These are phyloP conservation scores for Calonectria henricotiae DNA, from an alignment of 2,329 filamentous ascomycete genomes.

Conservation along the genomic window DNA sequence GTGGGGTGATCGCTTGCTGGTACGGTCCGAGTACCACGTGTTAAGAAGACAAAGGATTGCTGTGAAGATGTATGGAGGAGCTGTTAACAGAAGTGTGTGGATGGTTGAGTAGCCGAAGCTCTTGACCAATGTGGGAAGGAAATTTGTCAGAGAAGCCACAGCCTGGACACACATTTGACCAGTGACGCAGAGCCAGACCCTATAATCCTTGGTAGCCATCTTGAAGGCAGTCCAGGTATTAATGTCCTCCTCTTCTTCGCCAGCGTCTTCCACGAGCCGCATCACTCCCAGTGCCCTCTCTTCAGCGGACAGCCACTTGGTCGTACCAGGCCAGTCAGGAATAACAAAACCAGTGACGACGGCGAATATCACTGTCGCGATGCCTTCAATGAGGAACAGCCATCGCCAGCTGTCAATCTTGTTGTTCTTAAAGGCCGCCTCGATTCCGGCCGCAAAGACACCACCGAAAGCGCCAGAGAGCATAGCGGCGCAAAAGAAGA, in stretches of 20 bases:
- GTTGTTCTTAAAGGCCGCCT: constrained; percentile 47
- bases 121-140: constrained; percentile 54
- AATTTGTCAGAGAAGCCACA: constrained; percentile 55
- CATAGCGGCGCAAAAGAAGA: constrained; percentile 57
- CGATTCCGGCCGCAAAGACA: constrained; percentile 62
- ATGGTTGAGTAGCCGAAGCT: constrained; percentile 52
- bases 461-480: constrained; percentile 63
- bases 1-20: constrained; percentile 44
- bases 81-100: constrained; percentile 52
- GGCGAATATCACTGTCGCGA: constrained; percentile 34
- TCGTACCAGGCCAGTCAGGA: constrained; percentile 39
- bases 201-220: constrained; percentile 51
- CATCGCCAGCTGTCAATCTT: constrained; percentile 40
- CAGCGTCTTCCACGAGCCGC: constrained; percentile 39
- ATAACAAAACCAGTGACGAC: constrained; percentile 33
- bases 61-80: constrained; percentile 53
- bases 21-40: constrained; percentile 54
- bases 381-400: constrained; percentile 41
- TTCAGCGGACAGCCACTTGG: constrained; percentile 35
- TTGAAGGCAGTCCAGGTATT: constrained; percentile 47
- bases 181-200: constrained; percentile 52
- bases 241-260: constrained; percentile 44
- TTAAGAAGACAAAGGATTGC: constrained; percentile 53
- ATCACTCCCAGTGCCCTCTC: constrained; percentile 37
- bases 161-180: constrained; percentile 53